Evolutionary conservation across 495 filamentous ascomycete species (phyloP).

Genomic region (Penicillium fimorum): DNA sequence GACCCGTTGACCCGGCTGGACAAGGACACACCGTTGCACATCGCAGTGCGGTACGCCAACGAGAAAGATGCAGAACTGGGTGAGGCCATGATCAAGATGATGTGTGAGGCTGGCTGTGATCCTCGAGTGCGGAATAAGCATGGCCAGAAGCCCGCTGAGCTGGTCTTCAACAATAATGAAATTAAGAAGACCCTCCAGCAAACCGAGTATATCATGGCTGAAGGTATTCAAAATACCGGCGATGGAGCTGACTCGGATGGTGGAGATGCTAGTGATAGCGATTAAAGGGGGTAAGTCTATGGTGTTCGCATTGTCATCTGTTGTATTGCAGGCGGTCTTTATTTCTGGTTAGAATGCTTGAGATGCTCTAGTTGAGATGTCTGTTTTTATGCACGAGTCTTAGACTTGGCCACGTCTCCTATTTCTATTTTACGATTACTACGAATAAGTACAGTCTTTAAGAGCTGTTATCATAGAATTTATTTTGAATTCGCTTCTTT

Average conservation of each 20-base stretch:
- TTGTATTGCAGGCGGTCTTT: conserved; percentile 1
- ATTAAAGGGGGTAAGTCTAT: conserved; percentile 25
- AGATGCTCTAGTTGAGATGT: neutral
- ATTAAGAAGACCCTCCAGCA: conserved; percentile 68
- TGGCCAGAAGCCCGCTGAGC: conserved; percentile 41
- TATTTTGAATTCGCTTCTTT: neutral
- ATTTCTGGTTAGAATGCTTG: neutral
- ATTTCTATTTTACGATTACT: conserved; percentile 12
- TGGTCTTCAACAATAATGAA: conserved; percentile 57
- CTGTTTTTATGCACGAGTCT: neutral
- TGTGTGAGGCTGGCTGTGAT: conserved; percentile 89
- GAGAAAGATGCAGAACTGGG: conserved; percentile 63
- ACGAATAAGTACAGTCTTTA: conserved; percentile 5
- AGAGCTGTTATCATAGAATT: neutral
- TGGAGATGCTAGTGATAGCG: conserved; percentile 45
- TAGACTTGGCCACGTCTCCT: conserved; percentile 5
- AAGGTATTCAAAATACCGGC: conserved; percentile 36
- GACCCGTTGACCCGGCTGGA: conserved; percentile 81
- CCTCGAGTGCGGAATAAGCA: conserved; percentile 54
- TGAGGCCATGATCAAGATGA: conserved; percentile 73
- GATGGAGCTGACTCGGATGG: conserved; percentile 31
- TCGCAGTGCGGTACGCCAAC: conserved; percentile 82
- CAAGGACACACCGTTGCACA: conserved; percentile 86
- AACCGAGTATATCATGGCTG: conserved; percentile 67
- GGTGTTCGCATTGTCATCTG: neutral